These are phyloP conservation scores for Cyphellophora europaea DNA, from an alignment of 2,329 filamentous ascomycete genomes.

Conservation along the genomic window DNA sequence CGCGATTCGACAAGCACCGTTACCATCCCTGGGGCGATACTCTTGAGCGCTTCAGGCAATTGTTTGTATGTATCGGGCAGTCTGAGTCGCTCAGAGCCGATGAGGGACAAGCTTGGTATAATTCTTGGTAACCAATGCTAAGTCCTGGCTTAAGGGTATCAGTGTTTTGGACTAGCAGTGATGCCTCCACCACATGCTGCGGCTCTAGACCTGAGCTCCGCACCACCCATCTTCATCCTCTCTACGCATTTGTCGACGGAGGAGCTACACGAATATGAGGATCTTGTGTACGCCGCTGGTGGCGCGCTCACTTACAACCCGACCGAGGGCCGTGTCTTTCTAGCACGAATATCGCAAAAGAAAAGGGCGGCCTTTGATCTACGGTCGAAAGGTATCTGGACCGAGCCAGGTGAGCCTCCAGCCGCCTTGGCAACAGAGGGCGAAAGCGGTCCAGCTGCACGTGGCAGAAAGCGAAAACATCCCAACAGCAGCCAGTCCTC, in stretches of 20 bases:
- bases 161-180: background rate
- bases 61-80: too few species aligned
- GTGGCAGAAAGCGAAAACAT: conserved; percentile 5
- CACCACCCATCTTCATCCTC: conserved; percentile 65
- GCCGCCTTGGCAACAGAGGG: background rate
- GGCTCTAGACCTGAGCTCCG: conserved; percentile 10
- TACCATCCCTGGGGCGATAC: background rate
- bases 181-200: background rate
- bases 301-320: conserved; percentile 62
- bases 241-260: conserved; percentile 57
- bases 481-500: conserved; percentile 6
- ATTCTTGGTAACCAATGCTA: too few species aligned
- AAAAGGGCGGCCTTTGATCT: conserved; percentile 71
- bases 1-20: too few species aligned
- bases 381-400: conserved; percentile 52
- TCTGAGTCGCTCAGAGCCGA: too few species aligned
- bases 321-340: conserved; percentile 60
- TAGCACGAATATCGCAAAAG: conserved; percentile 63
- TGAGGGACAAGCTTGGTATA: too few species aligned
- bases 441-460: conserved; percentile 2
- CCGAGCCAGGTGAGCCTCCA: conserved; percentile 24
- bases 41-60: too few species aligned
- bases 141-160: background rate
- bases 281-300: conserved; percentile 45
- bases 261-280: conserved; percentile 55